Conservation (phyloP, 192 early-diverging fungal species). For the Chytriomyces hyalinus region DNA sequence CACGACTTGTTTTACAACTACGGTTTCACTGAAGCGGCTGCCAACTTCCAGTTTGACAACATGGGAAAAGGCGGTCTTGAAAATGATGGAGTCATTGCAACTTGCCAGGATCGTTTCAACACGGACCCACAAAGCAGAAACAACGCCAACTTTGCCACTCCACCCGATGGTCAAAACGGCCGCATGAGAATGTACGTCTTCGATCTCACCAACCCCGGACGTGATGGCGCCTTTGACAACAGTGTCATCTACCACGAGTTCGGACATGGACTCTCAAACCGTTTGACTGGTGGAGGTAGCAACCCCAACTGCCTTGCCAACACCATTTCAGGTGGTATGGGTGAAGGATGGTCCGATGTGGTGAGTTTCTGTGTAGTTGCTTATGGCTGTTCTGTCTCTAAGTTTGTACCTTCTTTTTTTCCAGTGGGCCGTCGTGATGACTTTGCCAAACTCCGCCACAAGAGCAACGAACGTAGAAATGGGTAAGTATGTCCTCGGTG, state of each 20-base stretch:
- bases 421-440: background rate
- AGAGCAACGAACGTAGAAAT: no score
- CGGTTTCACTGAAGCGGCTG: background rate
- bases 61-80: background rate
- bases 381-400: background rate
- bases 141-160: constrained; percentile 2
- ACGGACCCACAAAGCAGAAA: background rate
- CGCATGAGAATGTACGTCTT: no score
- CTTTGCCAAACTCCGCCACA: no score
- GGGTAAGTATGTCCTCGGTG: no score
- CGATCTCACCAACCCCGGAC: background rate
- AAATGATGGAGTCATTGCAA: background rate
- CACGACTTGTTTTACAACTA: no score
- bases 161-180: no score
- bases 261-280: background rate
- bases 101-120: no score
- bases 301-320: no score
- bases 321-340: background rate
- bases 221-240: constrained; percentile 15
- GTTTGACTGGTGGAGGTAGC: no score
- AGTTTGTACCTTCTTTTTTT: background rate
- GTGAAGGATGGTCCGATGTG: background rate
- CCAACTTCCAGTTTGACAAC: background rate
- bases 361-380: background rate
- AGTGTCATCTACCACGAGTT: background rate